Evolutionary conservation across 129 eudicot species (phyloP), one percentile per base, ranked within the genome.

Genomic region (Artemisia argyi): DNA sequence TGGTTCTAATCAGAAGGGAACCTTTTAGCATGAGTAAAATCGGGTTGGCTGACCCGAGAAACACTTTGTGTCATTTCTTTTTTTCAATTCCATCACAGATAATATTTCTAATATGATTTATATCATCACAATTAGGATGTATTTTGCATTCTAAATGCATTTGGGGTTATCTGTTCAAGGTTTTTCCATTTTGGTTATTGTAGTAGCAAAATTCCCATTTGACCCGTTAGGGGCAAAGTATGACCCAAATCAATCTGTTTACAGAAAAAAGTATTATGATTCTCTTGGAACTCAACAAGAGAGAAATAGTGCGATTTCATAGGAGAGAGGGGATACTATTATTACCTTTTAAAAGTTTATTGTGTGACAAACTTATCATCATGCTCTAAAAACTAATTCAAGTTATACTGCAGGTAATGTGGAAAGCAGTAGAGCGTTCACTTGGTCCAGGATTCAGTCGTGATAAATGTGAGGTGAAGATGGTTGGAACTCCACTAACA

Each of bases 401-500:
- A 22, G 56, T 24, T 3, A 24, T 2, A 56, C 32, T 44, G 10
- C 71, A 93, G 98, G 97, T 93, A 32, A 75, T 90, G 92, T 93
- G 96, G 96, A 93, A 76, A 68, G 96, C 97, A 39, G 98, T 89
- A 50, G 97, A 90, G 70, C 87, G 98, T 24, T 85, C 92, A 62
- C 83, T 93, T 48, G 97, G 97, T 66, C 85, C 92, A 7, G 91
- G 91, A 17, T 93, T 90, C 60, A 78, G 76, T 44, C 84, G 98
- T 0, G 96, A 84, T 5, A 90, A 84, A 74, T 93, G 98, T 54
- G 93, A 93, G 75, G 97, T 93, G 17, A 84, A 90, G 75, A 57
- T 90, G 60, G 91, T 93, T 2, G 98, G 98, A 65, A 89, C 95
- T 60, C 98, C 98, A 44, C 78, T 93, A 56, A 93, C 98, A 24